Base-by-base conservation (phyloP, 2,329 filamentous ascomycete species). In the Didymella keratinophila region DNA sequence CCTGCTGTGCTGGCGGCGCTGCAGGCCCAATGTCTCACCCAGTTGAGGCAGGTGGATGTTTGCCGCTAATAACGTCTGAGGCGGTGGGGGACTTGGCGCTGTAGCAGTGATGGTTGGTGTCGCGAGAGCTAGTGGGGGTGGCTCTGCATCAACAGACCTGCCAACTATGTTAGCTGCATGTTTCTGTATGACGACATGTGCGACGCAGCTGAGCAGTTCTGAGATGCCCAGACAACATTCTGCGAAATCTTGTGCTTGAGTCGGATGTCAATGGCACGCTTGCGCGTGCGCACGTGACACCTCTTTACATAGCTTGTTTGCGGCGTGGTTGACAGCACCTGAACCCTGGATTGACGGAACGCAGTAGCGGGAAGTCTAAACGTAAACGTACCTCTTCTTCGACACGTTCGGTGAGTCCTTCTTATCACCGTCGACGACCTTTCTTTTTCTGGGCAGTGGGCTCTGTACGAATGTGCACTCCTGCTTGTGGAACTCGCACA, bases 391-490 rank as follows among this genome's bases (percentile, higher is more conserved):
- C 89, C 89, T 89, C 83, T 88, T 85, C 79, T 90, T 91, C 34
- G 67, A 69, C 46, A 65, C 72, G 71, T 84, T 84, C 65, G 81
- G 79, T 63, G 80, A 83, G 63, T 89, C 86, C 64, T 87, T 85
- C 72, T 82, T 79, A 60, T 82, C 80, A 68, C 88, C 85, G 70
- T 86, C 84, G 77, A 89, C 86, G 63, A 91, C 79, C 81, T 93
- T 94, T 74, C 92, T 85, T 81, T 95, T 95, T 68, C 91, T 86
- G 56, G 89, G 88, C 71, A 88, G 87, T 23, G 91, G 91, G 75
- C 89, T 92, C 65, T 89, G 87, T 49, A 88, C 83, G 74, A 93
- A 87, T 42, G 91, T 93, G 78, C 91, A 95, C 67, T 92, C 88
- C 72, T 91, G 86, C 70, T 88, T 89, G 77, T 89, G 88, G 74